Evolutionary conservation across 2,329 filamentous ascomycete genomes (phyloP), one percentile per base, ranked within the genome.

Genomic region (Lasiodiplodia sp.): DNA sequence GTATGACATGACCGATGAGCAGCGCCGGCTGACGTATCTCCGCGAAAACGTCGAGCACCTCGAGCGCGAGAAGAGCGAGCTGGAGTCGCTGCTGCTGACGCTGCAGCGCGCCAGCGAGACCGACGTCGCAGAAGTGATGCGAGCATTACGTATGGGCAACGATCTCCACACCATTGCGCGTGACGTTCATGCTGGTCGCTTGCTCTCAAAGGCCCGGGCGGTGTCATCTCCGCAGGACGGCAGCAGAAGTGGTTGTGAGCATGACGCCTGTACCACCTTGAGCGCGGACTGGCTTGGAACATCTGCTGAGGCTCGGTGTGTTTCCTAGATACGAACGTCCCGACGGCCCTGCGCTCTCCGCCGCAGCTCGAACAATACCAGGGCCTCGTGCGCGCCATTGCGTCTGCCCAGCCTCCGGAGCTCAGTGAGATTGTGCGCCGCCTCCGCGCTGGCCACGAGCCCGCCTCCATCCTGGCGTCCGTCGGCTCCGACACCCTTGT

Each of bases 1-100:
- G 31, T 73, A 74, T 66, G 73, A 74, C 66, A 74, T 74, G 72
- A 74, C 67, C 64, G 72, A 74, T 57, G 72, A 74, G 57, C 72
- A 74, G 65, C 70, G 71, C 16, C 69, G 72, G n/a, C 70, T 74
- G 28, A 74, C 73, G 12, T 74, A 68, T 63, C 66, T 74, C 18
- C 55, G 73, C 40, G 72, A 73, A 23, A 73, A 70, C 58, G 69
- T 73, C 25, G 72, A 74, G 66, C 69, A 70, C 23, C 70, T 74
- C 14, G 67, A 66, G 34, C 69, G 67, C 18, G 71, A 73, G 55
- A 72, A 72, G 66, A 67, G 40, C 37, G 51, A 62, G 23, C 68
- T 74, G 23, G 70, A 74, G 66, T 66, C 68, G 21, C 69, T 74
- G 18, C 38, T 73, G 10, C 18, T 52, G n/a, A 69, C 68, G n/a